Evolutionary conservation across 345 rosid species (phyloP).

Genomic region (Passiflora organensis): DNA sequence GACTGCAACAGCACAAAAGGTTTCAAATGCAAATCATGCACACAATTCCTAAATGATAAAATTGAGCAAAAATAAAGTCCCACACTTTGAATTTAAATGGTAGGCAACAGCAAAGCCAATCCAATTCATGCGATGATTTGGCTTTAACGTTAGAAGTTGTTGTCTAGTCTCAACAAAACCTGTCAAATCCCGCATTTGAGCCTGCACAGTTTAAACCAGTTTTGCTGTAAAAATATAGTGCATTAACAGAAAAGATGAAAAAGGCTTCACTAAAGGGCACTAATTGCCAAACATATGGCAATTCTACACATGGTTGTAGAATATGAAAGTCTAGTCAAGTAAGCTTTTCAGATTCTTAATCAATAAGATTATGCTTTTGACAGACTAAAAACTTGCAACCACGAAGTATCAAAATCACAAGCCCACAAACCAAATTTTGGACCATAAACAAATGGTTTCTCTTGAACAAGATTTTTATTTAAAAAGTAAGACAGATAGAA

Average conservation of each 20-base stretch:
- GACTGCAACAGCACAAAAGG: constrained; percentile 37
- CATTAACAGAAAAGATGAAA: background rate
- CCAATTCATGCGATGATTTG: constrained; percentile 99
- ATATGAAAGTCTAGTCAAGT: too few species aligned
- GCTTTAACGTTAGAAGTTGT: constrained; percentile 83
- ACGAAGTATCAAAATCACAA: too few species aligned
- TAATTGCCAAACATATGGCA: too few species aligned
- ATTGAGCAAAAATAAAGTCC: background rate
- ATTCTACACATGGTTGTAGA: too few species aligned
- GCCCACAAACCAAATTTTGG: too few species aligned
- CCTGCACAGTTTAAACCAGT: constrained; percentile 39
- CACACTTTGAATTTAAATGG: constrained; percentile 82
- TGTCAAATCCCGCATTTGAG: constrained; percentile 97
- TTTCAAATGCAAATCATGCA: constrained; percentile 2
- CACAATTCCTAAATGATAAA: background rate
- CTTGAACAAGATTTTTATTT: too few species aligned
- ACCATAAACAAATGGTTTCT: too few species aligned
- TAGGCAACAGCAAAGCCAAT: constrained; percentile 99
- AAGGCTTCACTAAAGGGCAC: background rate
- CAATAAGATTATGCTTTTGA: too few species aligned
- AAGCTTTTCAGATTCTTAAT: too few species aligned
- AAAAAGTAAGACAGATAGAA: too few species aligned
- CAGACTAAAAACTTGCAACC: too few species aligned
- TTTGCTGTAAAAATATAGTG: background rate
- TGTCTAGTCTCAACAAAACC: constrained; percentile 99